A percentile compares a stretch with the other conserved stretches of the same genome.
Conservation (phyloP, 2,329 filamentous ascomycete species). For the Phymatotrichopsis omnivora region DNA sequence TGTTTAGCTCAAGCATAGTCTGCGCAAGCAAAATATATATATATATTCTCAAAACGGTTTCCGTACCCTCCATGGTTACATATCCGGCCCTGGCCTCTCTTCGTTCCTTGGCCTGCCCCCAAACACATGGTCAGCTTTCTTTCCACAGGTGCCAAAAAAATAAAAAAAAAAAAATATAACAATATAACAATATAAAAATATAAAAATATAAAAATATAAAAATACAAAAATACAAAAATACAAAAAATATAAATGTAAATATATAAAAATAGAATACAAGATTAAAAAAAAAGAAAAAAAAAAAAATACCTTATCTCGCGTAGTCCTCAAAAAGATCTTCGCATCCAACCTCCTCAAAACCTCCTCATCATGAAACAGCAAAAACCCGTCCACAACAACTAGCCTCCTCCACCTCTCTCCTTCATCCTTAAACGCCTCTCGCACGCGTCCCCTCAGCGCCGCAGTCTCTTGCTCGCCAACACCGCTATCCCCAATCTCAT, state of each 20-base stretch:
- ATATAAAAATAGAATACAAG: too few species aligned
- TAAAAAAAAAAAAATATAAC: too few species aligned
- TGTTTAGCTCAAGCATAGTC: neutral
- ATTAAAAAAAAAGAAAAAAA: slow-evolving; percentile 29
- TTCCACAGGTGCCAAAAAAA: too few species aligned
- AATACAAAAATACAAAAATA: too few species aligned
- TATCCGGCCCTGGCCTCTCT: slow-evolving; percentile 63
- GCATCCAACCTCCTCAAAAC: slow-evolving; percentile 26
- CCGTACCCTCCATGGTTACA: slow-evolving; percentile 59
- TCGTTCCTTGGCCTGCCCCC: slow-evolving; percentile 48
- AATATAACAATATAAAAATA: too few species aligned
- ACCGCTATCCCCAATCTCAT: slow-evolving; percentile 21
- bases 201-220: too few species aligned
- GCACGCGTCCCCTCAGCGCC: slow-evolving; percentile 26
- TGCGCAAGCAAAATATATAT: slow-evolving; percentile 41
- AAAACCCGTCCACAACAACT: slow-evolving; percentile 29
- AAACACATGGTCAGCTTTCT: neutral
- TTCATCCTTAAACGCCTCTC: too few species aligned
- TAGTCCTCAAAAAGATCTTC: slow-evolving; percentile 28
- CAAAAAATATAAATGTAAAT: too few species aligned
- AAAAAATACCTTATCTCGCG: slow-evolving; percentile 29
- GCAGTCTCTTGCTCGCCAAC: slow-evolving; percentile 31
- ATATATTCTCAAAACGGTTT: slow-evolving; percentile 35
- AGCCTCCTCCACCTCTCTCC: slow-evolving; percentile 7
- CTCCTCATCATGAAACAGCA: slow-evolving; percentile 27